phyloP scores from a whole-genome alignment of 768 basidiomycete species.

The Mycena sanguinolenta region DNA sequence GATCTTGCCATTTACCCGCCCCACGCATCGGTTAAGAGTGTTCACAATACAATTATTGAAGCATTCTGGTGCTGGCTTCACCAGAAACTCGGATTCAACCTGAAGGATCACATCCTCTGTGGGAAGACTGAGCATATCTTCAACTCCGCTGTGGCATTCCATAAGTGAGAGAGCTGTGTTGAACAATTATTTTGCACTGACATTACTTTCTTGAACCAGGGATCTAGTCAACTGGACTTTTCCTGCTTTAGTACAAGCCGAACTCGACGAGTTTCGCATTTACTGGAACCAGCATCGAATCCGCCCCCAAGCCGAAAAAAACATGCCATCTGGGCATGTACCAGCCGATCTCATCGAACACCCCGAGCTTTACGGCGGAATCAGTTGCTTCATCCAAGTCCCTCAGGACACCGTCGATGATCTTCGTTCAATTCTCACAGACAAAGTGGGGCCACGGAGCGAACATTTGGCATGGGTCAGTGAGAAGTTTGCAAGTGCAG shows the following conservation, averaged over 20 bases:
- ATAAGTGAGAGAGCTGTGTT: background rate
- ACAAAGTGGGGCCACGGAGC: background rate
- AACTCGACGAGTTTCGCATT: background rate
- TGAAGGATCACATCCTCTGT: too few species aligned
- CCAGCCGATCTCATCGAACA: conserved; percentile 1
- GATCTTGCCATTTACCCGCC: conserved; percentile 37
- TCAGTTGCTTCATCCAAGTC: background rate
- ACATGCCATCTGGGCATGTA: conserved; percentile 14
- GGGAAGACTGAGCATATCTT: too few species aligned
- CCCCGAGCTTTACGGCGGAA: background rate
- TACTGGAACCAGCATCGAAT: conserved; percentile 1
- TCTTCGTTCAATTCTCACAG: background rate
- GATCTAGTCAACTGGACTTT: background rate
- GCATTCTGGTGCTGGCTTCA: conserved; percentile 45
- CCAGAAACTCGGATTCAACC: conserved; percentile 33
- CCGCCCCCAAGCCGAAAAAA: conserved; percentile 2
- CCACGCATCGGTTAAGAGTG: conserved; percentile 41
- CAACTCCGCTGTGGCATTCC: conserved; percentile 25
- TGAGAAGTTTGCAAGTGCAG: background rate
- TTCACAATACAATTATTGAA: conserved; percentile 47
- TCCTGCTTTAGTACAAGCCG: background rate
- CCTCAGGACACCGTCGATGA: background rate
- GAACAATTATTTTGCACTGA: background rate
- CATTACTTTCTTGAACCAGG: too few species aligned
- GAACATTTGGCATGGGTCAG: background rate